phyloP scores from a whole-genome alignment of 1,139 yeast genomes.

The Starmera stellimalicola region DNA sequence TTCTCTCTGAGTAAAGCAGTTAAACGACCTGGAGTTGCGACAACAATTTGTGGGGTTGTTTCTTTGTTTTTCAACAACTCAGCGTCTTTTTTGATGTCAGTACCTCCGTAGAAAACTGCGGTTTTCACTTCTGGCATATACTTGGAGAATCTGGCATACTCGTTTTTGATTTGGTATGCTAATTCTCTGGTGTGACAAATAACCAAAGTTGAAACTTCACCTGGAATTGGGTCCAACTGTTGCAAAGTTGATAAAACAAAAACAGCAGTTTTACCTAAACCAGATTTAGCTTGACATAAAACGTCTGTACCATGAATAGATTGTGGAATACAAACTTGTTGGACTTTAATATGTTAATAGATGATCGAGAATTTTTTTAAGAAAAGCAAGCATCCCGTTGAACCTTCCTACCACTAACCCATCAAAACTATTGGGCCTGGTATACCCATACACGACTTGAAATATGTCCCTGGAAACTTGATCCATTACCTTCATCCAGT shows the following conservation, averaged over 20 bases:
- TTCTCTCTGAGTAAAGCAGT: conserved; percentile 91
- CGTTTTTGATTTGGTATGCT: conserved; percentile 97
- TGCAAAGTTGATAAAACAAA: conserved; percentile 93
- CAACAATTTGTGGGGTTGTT: conserved; percentile 93
- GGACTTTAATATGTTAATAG: conserved; percentile 42
- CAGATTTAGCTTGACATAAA: conserved; percentile 97
- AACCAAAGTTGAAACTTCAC: conserved; percentile 90
- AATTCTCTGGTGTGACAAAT: conserved; percentile 97
- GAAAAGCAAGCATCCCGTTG: neutral
- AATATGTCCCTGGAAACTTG: too few relatives aligned
- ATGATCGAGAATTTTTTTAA: neutral
- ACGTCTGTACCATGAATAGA: conserved; percentile 97
- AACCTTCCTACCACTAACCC: neutral
- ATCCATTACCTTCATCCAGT: too few relatives aligned
- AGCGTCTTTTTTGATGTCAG: conserved; percentile 76
- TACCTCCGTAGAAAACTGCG: conserved; percentile 96
- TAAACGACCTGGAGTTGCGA: conserved; percentile 97
- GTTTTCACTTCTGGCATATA: conserved; percentile 98
- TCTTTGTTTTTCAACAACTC: conserved; percentile 88
- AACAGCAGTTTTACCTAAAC: conserved; percentile 98
- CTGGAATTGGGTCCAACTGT: conserved; percentile 95
- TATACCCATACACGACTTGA: too few relatives aligned
- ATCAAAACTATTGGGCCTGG: too few relatives aligned
- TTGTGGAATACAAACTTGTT: conserved; percentile 97
- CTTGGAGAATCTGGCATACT: conserved; percentile 94